These are phyloP conservation scores for Aristolochia contorta DNA, from an alignment of 164 flowering plant genomes.

Conservation along the genomic window DNA sequence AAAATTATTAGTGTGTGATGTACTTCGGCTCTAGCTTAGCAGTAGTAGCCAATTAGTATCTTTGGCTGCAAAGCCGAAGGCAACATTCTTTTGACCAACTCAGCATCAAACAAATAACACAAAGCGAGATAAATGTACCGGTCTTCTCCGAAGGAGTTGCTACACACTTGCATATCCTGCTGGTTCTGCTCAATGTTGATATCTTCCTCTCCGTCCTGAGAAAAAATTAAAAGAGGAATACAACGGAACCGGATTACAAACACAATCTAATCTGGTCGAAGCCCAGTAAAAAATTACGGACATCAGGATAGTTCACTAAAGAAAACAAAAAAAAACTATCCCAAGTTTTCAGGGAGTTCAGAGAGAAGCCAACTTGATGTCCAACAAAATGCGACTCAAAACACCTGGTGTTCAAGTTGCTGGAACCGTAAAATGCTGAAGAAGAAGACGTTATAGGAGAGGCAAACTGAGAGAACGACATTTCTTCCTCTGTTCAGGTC, in stretches of 20 bases:
- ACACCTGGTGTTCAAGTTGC: constrained; percentile 29
- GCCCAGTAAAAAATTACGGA: too few species aligned
- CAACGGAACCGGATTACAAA: background rate
- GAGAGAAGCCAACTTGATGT: background rate
- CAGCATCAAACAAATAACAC: background rate
- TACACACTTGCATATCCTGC: constrained; percentile 36
- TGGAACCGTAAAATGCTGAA: constrained; percentile 36
- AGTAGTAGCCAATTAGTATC: background rate
- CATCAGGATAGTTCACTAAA: too few species aligned
- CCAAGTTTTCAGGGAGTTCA: background rate
- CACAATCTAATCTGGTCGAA: too few species aligned
- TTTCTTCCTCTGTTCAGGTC: background rate
- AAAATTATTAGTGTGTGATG: background rate
- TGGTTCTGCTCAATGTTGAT: constrained; percentile 18
- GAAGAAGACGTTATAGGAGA: constrained; percentile 48
- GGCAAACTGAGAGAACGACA: constrained; percentile 23
- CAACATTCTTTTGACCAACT: background rate
- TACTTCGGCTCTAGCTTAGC: too few species aligned
- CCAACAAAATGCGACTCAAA: background rate
- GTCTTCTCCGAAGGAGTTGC: constrained; percentile 34
- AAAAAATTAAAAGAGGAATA: background rate
- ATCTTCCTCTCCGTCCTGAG: constrained; percentile 26
- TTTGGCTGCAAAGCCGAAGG: background rate
- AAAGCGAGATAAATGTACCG: constrained; percentile 22
- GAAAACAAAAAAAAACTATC: background rate